Evolutionary conservation across 176 grass and related monocot species (phyloP), one percentile per base, ranked within the genome.

Genomic region (Oryza australiensis): DNA sequence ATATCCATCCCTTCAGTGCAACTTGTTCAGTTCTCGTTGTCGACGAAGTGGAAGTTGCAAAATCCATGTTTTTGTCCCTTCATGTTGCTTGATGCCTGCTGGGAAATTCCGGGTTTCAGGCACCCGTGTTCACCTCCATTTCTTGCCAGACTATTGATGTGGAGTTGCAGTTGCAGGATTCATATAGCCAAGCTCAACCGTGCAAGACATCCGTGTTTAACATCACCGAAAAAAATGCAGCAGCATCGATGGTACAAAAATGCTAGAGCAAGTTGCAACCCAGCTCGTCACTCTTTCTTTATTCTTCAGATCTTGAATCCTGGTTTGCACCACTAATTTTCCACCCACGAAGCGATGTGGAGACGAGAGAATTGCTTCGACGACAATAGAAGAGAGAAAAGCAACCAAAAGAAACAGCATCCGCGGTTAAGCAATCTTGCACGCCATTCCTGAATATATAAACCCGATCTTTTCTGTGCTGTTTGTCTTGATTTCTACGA

Each of bases 401-500:
- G 5, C 33, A 60, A 83, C 15, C 34, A 24, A 59, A 59, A 59
- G 18, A 11, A 64, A 14, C 1, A n/a, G 18, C 37, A 27, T 37
- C 63, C 49, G 26, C 64, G 7, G 34, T 16, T 32, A 84, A 70
- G 82, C 5, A 72, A 65, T 26, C 70, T 66, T 51, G 24, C 68
- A 74, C 69, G 60, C 4, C 20, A 66, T 74, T 46, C 28, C 24
- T 72, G 26, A 72, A 72, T 59, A 72, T 59, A 28, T 23, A 53
- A 46, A 20, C 49, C 20, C 49, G 49, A 53, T 10, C 40, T 48
- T 48, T 13, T 34, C 14, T 12, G 40, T 6, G 9, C 12, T 1
- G 41, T 41, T 26, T n/a, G 22, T 41, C 22, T 73, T 26, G 18
- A 8, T 70, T 26, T 14, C 12, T 27, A 27, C 69, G 23, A 15